Percentiles rank a stretch among this genome's conserved stretches.
phyloP scores from a whole-genome alignment of 1,284 basidiomycete genomes.

The Pseudozyma sp. region DNA sequence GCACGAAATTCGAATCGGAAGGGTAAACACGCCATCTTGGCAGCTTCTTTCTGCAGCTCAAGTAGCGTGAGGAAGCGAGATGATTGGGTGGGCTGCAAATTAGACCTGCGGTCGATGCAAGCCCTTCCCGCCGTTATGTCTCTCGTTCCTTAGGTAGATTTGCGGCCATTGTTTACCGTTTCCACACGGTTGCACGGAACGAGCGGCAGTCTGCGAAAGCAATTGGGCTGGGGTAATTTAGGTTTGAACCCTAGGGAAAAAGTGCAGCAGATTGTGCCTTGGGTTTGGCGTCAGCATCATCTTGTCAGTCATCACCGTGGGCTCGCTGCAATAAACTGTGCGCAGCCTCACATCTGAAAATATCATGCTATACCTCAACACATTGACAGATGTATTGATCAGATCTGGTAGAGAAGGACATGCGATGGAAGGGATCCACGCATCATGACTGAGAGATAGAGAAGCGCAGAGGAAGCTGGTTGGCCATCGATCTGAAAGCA shows the following conservation, averaged over 20 bases:
- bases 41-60: no score
- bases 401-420: background rate
- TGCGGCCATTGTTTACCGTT: background rate
- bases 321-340: background rate
- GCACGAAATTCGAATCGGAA: background rate
- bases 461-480: background rate
- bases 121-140: background rate
- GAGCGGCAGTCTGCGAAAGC: background rate
- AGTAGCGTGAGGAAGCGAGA: background rate
- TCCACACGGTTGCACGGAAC: background rate
- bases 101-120: conserved; percentile 17
- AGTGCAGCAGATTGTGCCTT: no score
- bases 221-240: conserved; percentile 2
- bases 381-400: no score
- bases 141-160: background rate
- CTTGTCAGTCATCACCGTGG: no score
- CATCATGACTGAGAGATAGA: background rate
- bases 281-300: background rate
- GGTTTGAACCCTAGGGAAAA: conserved; percentile 2
- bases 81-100: conserved; percentile 5
- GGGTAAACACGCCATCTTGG: background rate
- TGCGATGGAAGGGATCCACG: no score
- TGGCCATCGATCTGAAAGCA: background rate
- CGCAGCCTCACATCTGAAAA: background rate
- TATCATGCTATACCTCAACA: no score